Percentiles rank a stretch among this genome's conserved stretches.
phyloP scores from a whole-genome alignment of 495 filamentous ascomycete species.

The Sporormia fimetaria region DNA sequence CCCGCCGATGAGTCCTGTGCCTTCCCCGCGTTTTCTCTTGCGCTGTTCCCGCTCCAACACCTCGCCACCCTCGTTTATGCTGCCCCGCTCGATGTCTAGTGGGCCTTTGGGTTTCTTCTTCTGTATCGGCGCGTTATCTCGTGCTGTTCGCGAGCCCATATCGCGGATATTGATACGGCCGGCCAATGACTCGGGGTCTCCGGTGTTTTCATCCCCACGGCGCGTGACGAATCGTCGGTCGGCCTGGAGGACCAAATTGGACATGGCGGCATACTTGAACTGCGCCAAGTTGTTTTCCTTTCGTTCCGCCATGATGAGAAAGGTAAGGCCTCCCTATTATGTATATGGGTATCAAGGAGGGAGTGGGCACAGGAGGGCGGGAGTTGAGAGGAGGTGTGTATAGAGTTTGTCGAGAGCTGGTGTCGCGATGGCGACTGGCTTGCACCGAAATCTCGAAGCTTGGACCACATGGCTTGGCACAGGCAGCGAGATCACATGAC shows the following conservation, averaged over 20 bases:
- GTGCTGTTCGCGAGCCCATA: constrained; percentile 76
- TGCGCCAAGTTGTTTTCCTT: constrained; percentile 72
- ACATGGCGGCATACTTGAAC: constrained; percentile 99
- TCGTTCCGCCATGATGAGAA: constrained; percentile 63
- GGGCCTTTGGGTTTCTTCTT: constrained; percentile 59
- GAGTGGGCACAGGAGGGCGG: no score
- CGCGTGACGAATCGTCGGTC: constrained; percentile 91
- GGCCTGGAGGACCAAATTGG: constrained; percentile 99
- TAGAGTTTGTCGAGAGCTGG: no score
- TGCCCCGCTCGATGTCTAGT: constrained; percentile 60
- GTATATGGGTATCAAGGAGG: no score
- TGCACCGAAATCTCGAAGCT: no score
- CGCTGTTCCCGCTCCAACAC: constrained; percentile 76
- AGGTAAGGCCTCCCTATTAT: no score
- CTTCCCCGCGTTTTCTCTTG: constrained; percentile 70
- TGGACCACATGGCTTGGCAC: no score
- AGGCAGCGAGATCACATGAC: no score
- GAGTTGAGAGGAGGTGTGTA: no score
- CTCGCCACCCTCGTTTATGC: constrained; percentile 74
- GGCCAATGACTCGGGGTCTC: constrained; percentile 93
- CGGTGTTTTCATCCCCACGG: constrained; percentile 85
- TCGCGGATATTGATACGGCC: constrained; percentile 85
- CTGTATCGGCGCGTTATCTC: constrained; percentile 68
- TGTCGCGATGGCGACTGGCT: no score
- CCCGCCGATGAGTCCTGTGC: constrained; percentile 56